Evolutionary conservation across 306 rosid species (phyloP), one percentile per base, ranked within the genome.

Genomic region (Echinosophora koreensis): DNA sequence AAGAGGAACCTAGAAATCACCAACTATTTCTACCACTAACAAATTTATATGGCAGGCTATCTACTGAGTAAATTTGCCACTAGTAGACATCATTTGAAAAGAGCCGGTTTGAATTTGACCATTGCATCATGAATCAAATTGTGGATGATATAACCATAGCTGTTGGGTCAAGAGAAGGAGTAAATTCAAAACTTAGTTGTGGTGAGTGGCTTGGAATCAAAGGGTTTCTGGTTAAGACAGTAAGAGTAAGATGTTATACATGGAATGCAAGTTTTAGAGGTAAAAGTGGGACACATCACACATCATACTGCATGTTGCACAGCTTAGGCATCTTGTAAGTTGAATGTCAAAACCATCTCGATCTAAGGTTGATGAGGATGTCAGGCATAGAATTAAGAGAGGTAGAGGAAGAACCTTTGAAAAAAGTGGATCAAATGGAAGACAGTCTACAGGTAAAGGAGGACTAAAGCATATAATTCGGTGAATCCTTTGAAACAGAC

Each of bases 361-460:
- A n/a, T n/a, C n/a, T 15, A 56, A 39, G 56, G 46, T 73, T 58
- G 77, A 4, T 72, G 52, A 57, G 30, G 3, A 57, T 57, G 42
- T n/a, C 56, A 27, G 32, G 14, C 77, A 57, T 22, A 57, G 16
- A 32, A 41, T 57, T 42, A 41, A 41, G 41, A 72, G 28, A 28
- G 44, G 16, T 27, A n/a, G 30, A 13, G 28, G 42, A 72, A 72
- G 46, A 56, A 2, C n/a, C 15, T 56, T 56, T 22, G 0, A 0
- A 39, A 47, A 44, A 60, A 38, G 17, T 55, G 28, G 66, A 71
- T 38, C 39, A 12, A 55, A 71, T 5, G 14, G 16, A 50, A 69
- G 44, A 68, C 10, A 41, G 17, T 12, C 8, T 38, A 12, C 27
- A 44, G 30, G 12, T 18, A 54, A 3, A 54, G 13, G 2, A 35